phyloP scores from a whole-genome alignment of 305 asterid genomes.

The Petunia hybrid region DNA sequence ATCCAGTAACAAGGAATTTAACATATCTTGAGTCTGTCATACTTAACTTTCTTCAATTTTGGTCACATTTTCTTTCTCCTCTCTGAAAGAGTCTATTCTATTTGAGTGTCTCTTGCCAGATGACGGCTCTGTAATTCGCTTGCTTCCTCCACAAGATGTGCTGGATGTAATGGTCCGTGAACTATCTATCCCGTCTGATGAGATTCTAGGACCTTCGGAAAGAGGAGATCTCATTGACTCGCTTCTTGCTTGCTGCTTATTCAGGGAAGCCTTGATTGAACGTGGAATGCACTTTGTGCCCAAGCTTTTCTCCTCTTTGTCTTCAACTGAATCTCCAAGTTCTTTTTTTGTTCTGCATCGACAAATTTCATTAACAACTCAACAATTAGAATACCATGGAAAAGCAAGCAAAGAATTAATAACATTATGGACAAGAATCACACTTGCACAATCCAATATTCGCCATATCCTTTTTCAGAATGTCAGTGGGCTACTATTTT shows the following conservation, averaged over 20 bases:
- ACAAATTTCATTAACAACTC: constrained; percentile 20
- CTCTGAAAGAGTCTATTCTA: constrained; percentile 54
- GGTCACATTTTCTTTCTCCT: constrained; percentile 61
- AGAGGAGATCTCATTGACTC: constrained; percentile 92
- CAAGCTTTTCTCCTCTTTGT: constrained; percentile 57
- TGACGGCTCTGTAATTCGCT: constrained; percentile 68
- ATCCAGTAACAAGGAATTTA: constrained; percentile 28
- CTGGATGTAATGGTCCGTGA: constrained; percentile 62
- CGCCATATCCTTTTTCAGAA: neutral
- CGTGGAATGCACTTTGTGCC: constrained; percentile 83
- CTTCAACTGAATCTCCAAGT: constrained; percentile 55
- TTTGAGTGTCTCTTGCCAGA: constrained; percentile 46
- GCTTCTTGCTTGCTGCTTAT: constrained; percentile 83
- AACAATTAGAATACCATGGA: neutral
- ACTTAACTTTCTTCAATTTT: constrained; percentile 96
- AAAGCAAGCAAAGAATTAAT: neutral
- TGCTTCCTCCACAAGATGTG: constrained; percentile 75
- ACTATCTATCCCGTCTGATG: constrained; percentile 66
- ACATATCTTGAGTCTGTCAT: neutral
- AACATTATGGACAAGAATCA: neutral
- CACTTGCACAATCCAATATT: neutral
- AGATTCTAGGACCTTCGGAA: constrained; percentile 85
- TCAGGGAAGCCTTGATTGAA: constrained; percentile 73
- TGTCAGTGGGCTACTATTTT: neutral
- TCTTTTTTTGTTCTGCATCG: constrained; percentile 64